These are phyloP conservation scores for Ogataea pini DNA, from an alignment of 805 yeast genomes.

Conservation along the genomic window DNA sequence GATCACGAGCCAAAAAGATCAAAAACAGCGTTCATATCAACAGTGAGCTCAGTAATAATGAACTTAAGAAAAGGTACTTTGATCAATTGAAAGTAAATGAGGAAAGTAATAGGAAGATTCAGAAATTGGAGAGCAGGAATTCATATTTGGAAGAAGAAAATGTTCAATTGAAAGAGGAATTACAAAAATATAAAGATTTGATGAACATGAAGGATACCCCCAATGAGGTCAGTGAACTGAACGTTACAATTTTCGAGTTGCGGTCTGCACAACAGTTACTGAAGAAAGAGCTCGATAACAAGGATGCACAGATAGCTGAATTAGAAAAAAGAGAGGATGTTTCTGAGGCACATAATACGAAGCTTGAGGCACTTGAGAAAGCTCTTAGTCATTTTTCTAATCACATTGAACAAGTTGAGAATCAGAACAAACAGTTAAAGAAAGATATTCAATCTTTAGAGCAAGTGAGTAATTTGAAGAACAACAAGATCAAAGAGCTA, in stretches of 20 bases:
- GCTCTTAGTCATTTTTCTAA: conserved; percentile 56
- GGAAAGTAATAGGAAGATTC: conserved; percentile 23
- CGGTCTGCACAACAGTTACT: conserved; percentile 22
- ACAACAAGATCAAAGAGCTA: conserved; percentile 54
- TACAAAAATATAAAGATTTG: conserved; percentile 26
- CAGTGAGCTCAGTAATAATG: conserved; percentile 30
- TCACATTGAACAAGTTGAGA: conserved; percentile 62
- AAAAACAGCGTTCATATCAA: conserved; percentile 66
- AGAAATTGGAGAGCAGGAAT: conserved; percentile 28
- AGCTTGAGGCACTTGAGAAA: conserved; percentile 54
- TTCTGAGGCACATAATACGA: conserved; percentile 32
- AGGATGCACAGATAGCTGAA: conserved; percentile 19
- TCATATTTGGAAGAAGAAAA: conserved; percentile 43
- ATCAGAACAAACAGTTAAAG: conserved; percentile 57
- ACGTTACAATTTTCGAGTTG: conserved; percentile 24
- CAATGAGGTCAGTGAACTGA: conserved; percentile 27
- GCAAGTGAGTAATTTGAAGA: conserved; percentile 57
- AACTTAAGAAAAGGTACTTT: conserved; percentile 25
- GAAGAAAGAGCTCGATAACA: conserved; percentile 27
- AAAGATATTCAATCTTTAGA: conserved; percentile 57
- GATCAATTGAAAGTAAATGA: conserved; percentile 27
- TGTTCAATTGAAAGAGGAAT: conserved; percentile 39
- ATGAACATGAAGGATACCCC: conserved; percentile 13
- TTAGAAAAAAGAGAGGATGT: conserved; percentile 14
- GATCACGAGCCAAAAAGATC: conserved; percentile 68